Base-by-base conservation (phyloP, 2,329 filamentous ascomycete species). In the Ophiosphaerella narmari region DNA sequence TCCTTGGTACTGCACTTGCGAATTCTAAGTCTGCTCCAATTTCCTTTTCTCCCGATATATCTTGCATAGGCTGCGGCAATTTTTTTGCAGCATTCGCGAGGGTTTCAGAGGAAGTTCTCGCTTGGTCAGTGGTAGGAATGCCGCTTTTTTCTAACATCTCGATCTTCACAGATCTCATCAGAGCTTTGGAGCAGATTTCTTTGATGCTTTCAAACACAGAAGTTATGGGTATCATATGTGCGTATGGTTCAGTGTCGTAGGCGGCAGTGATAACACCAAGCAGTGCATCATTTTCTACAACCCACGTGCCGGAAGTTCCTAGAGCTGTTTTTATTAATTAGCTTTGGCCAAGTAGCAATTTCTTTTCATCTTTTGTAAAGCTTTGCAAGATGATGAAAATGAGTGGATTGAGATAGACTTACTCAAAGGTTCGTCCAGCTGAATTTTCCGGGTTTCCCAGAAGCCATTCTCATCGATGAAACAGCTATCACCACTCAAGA, bases 401-500 rank as follows among this genome's bases (percentile, higher is more conserved):
- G 36, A 16, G 18, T 23, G 21, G 3, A 21, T 3, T 23, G 8
- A 14, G 3, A 23, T 21, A 11, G 3, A 11, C 46, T 14, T 39
- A 52, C 53, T 39, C 5, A 56, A 34, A 16, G 46, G 42, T 6
- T 16, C 24, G 26, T 48, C 39, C 14, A 41, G 24, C 13, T 39
- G 38, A n/a, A 56, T 52, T 21, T 56, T 56, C 21, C 26, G 46
- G 2, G 53, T 56, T 14, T 45, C 37, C 24, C 48, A 56, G 14
- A 37, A 41, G 9, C 49, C 42, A n/a, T 21, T 12, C 18, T 31
- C 24, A 18, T 47, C 43, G 21, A 56, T 38, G 26, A 50, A 40
- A 8, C 47, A 16, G 12, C 46, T 39, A 18, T 40, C 43, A 12
- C 39, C 37, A 8, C 44, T 38, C 9, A 56, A 37, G 7, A 56